Base-by-base conservation (phyloP, 2,329 filamentous ascomycete species). In the Cladobotryum mycophilum region DNA sequence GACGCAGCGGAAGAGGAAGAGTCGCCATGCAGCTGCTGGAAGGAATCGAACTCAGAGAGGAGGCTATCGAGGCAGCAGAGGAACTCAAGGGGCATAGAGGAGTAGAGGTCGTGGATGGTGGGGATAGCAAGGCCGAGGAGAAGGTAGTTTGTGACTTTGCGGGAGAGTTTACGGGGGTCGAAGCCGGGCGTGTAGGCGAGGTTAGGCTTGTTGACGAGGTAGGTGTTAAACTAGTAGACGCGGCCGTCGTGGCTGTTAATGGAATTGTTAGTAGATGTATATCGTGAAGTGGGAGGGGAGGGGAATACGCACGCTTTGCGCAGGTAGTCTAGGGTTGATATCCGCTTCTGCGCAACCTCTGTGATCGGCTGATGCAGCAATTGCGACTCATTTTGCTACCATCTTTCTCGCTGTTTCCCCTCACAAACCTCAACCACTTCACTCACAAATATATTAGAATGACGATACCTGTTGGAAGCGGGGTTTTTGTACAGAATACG, bases 181-280 rank as follows among this genome's bases (percentile, higher is more conserved):
- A 95, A 92, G 64, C 89, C 95, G 42, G 92, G 85, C 74, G 96
- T 85, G 63, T 85, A 84, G 47, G 80, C 74, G 34, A 97, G 78
- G 67, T 96, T 89, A 25, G 81, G 69, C 61, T 89, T 87, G 57
- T 90, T 88, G 70, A 96, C 96, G 63, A 95, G 86, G 54, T 96
- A 82, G 0, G 93, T 96, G 71, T 96, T 96, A 76, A 97, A 96
- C 91, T 93, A 97, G 74, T 95, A 97, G 40, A 96, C 84, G 52
- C 89, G 85, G 54, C 92, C 91, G 70, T 96, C 90, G 65, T 99
- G 91, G 25, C 89, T 95, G 40, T 45, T 14, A 5, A 15, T 8
- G 14, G 36, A n/a, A n/a, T n/a, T 20, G 15, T 41, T 20, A 41
- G 38, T n/a, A 41, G 15, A 34, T 14, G 20, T 30, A n/a, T 20